Base-by-base conservation (phyloP, 495 filamentous ascomycete species). In the Parathielavia appendiculata region DNA sequence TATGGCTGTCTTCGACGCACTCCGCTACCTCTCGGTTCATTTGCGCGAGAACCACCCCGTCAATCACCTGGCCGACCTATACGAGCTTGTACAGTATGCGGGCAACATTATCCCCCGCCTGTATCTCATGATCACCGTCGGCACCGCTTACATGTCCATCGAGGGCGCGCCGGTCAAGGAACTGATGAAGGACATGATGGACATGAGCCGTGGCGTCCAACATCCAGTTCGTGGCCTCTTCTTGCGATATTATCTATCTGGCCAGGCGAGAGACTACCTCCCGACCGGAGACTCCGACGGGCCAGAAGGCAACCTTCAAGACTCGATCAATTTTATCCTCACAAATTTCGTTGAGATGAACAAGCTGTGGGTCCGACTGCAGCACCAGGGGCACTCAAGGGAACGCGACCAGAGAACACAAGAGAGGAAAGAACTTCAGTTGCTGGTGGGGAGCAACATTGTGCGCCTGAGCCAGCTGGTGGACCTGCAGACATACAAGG, bases 151-250 rank as follows among this genome's bases (percentile, higher is more conserved):
- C 75, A 98, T 98, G 93, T 86, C 89, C 11, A 92, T 98, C 63
- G 89, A 93, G 69, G 93, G 96, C 83, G 95, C 93, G 46, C 93
- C 93, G 5, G 92, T 98, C 61, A 98, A 98, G 75, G 93, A 98
- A 76, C 91, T 98, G 56, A 98, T 98, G 93, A 98, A 98, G 73
- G 93, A 98, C 69, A 98, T 98, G 93, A 98, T 98, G 93, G 93
- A 98, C 75, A 98, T 98, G 93, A 96, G 90, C 72, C 83, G 93
- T 60, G 93, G 93, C 48, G 90, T 98, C 32, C 93, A 98, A 67
- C 95, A 98, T 68, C 93, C 93, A 2, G 89, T 96, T 49, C 87
- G 93, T 48, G 93, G 93, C 3, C 76, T 98, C 40, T 98, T 98
- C 71, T 75, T 98, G 61, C 83, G 93, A 69, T 98, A 97, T 73